These are phyloP conservation scores for Boechera stricta DNA, from an alignment of 345 rosid genomes.

Conservation along the genomic window DNA sequence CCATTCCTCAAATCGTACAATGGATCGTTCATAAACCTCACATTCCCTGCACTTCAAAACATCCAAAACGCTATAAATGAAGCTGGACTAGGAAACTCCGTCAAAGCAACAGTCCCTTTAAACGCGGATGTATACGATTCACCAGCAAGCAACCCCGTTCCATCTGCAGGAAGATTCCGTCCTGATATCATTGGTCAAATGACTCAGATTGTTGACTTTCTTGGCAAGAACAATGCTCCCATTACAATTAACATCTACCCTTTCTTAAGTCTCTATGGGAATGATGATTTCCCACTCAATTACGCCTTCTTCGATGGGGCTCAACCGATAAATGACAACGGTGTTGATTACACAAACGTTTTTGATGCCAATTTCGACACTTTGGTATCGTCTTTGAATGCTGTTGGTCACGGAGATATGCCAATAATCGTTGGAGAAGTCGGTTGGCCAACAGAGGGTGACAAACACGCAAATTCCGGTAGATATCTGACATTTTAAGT, in stretches of 20 bases:
- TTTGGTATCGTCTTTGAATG: constrained; percentile 69
- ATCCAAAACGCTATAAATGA: constrained; percentile 85
- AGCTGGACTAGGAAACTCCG: constrained; percentile 64
- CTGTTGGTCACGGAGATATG: constrained; percentile 65
- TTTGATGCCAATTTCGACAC: constrained; percentile 91
- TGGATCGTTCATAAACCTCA: constrained; percentile 59
- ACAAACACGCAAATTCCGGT: constrained; percentile 58
- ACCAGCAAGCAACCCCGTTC: constrained; percentile 59
- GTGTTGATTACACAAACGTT: constrained; percentile 71
- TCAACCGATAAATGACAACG: constrained; percentile 56
- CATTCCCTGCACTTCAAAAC: constrained; percentile 82
- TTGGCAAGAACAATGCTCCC: constrained; percentile 70
- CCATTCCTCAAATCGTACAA: constrained; percentile 77
- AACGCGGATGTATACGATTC: constrained; percentile 84
- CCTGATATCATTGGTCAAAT: constrained; percentile 56
- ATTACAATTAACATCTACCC: constrained; percentile 88
- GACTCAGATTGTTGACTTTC: constrained; percentile 72
- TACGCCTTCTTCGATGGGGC: constrained; percentile 87
- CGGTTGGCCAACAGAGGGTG: constrained; percentile 36
- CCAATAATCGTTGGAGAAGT: constrained; percentile 37
- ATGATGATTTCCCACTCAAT: constrained; percentile 71
- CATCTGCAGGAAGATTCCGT: constrained; percentile 80
- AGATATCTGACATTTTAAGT: not conserved
- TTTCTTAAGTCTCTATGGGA: constrained; percentile 79
- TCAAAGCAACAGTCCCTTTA: constrained; percentile 80